Percentiles rank a stretch among this genome's conserved stretches.
These are phyloP conservation scores for Trichocladium antarcticum DNA, from an alignment of 495 filamentous ascomycete species.

Conservation along the genomic window DNA sequence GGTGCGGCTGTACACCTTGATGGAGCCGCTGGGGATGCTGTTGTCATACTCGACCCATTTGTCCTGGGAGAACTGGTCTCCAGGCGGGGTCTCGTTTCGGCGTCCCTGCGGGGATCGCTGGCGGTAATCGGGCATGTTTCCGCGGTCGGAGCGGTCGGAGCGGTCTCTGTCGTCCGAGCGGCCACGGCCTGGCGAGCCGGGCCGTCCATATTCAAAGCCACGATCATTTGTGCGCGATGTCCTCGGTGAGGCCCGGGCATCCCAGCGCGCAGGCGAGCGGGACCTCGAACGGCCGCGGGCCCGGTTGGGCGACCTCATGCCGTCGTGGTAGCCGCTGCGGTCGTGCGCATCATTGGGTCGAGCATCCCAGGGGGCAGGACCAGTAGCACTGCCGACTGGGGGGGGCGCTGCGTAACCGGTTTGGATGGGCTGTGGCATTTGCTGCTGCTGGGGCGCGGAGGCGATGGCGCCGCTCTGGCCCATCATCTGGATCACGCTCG, in stretches of 20 bases:
- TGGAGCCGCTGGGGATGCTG: slow-evolving; percentile 56
- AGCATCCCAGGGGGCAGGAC: slow-evolving; percentile 29
- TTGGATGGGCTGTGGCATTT: slow-evolving; percentile 18
- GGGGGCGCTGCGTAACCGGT: slow-evolving; percentile 22
- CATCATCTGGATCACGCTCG: slow-evolving; percentile 36
- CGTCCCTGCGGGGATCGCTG: slow-evolving; percentile 67
- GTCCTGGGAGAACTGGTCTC: slow-evolving; percentile 29
- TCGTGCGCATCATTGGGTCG: slow-evolving; percentile 49
- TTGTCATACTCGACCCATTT: slow-evolving; percentile 79
- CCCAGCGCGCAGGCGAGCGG: slow-evolving; percentile 56
- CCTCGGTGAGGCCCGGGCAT: slow-evolving; percentile 36
- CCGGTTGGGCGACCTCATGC: slow-evolving; percentile 43
- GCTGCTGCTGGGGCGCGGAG: slow-evolving; percentile 7
- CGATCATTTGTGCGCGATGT: slow-evolving; percentile 29
- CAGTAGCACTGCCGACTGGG: slow-evolving; percentile 20
- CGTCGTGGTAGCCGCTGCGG: slow-evolving; percentile 42
- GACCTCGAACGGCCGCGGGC: slow-evolving; percentile 69
- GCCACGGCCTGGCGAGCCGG: slow-evolving; percentile 43
- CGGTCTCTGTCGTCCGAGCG: slow-evolving; percentile 42
- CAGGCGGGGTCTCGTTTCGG: slow-evolving; percentile 45
- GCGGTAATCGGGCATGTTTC: slow-evolving; percentile 59
- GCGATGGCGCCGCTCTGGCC: slow-evolving; percentile 20
- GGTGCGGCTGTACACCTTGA: slow-evolving; percentile 91
- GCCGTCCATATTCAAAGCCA: slow-evolving; percentile 32
- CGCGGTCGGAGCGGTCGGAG: slow-evolving; percentile 28